phyloP scores from a whole-genome alignment of 2,329 filamentous ascomycete genomes.

The Curvularia verruculosa region DNA sequence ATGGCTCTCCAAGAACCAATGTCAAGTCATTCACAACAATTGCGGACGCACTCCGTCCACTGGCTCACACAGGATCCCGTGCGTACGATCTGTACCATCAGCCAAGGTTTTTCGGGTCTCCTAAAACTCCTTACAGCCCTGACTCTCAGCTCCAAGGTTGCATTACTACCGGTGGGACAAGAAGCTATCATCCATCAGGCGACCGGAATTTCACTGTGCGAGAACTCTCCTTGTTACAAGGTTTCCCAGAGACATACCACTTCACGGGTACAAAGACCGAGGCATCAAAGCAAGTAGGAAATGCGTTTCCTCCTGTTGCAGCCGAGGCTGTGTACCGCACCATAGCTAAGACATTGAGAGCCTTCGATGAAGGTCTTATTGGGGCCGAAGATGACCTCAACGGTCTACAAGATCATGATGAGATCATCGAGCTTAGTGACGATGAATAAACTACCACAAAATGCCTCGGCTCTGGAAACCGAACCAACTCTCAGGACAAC shows the following conservation, averaged over 20 bases:
- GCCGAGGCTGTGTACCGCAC: slow-evolving; percentile 16
- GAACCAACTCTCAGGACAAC: not conserved
- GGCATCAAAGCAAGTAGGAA: slow-evolving; percentile 30
- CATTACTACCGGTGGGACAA: slow-evolving; percentile 29
- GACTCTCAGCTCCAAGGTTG: not conserved
- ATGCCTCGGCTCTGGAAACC: not conserved
- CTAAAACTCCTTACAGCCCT: not conserved
- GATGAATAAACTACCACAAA: not conserved
- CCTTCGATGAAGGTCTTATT: slow-evolving; percentile 36
- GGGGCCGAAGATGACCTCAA: slow-evolving; percentile 29
- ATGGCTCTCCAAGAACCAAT: slow-evolving; percentile 30
- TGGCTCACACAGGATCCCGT: slow-evolving; percentile 7
- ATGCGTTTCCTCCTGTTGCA: slow-evolving; percentile 29
- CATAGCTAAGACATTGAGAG: slow-evolving; percentile 23
- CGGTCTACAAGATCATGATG: not conserved
- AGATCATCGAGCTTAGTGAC: not conserved
- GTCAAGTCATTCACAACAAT: slow-evolving; percentile 30
- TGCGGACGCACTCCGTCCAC: slow-evolving; percentile 24
- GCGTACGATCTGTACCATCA: slow-evolving; percentile 27
- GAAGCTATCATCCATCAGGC: slow-evolving; percentile 21
- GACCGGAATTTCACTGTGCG: slow-evolving; percentile 24
- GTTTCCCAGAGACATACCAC: slow-evolving; percentile 19
- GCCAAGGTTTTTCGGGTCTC: not conserved
- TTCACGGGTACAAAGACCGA: slow-evolving; percentile 15
- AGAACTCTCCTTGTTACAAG: slow-evolving; percentile 28